Evolutionary conservation across 768 basidiomycete species (phyloP).

Genomic region (Hericium rajendrae): DNA sequence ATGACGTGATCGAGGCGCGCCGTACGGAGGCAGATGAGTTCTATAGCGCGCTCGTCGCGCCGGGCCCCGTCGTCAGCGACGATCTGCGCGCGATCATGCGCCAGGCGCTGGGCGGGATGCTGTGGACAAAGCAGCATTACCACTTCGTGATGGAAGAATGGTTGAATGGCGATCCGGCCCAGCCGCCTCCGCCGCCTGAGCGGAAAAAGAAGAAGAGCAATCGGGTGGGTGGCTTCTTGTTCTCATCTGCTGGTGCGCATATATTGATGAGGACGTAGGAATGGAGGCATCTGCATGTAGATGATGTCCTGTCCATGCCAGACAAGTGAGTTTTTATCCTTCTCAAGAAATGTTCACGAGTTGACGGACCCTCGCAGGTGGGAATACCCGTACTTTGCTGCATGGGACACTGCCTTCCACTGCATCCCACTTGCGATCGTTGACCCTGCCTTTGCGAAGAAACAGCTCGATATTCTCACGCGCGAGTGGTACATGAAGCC

Average conservation of each 20-base stretch:
- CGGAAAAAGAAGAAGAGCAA: slow-evolving; percentile 74
- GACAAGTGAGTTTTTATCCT: slow-evolving; percentile 63
- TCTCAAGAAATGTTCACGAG: background rate
- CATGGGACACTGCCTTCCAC: slow-evolving; percentile 99
- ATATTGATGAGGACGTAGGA: slow-evolving; percentile 38
- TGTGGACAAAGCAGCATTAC: slow-evolving; percentile 98
- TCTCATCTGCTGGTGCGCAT: background rate
- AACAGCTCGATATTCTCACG: slow-evolving; percentile 91
- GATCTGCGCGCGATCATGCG: slow-evolving; percentile 95
- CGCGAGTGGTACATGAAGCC: slow-evolving; percentile 99
- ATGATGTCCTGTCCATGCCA: slow-evolving; percentile 97
- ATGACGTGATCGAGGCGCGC: slow-evolving; percentile 82
- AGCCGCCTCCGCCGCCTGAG: slow-evolving; percentile 88
- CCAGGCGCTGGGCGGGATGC: slow-evolving; percentile 92
- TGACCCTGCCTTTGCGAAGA: slow-evolving; percentile 93
- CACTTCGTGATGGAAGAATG: slow-evolving; percentile 94
- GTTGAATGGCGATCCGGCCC: slow-evolving; percentile 91
- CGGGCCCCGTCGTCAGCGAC: slow-evolving; percentile 82
- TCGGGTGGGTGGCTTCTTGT: slow-evolving; percentile 33
- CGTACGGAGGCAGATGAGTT: slow-evolving; percentile 95
- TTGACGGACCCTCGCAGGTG: slow-evolving; percentile 38
- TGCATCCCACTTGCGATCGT: slow-evolving; percentile 96
- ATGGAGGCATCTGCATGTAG: slow-evolving; percentile 93
- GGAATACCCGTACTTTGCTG: slow-evolving; percentile 99
- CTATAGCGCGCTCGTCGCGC: slow-evolving; percentile 60